Base-by-base conservation (phyloP, 495 filamentous ascomycete genomes). In the Aspergillus incahuasiensis region DNA sequence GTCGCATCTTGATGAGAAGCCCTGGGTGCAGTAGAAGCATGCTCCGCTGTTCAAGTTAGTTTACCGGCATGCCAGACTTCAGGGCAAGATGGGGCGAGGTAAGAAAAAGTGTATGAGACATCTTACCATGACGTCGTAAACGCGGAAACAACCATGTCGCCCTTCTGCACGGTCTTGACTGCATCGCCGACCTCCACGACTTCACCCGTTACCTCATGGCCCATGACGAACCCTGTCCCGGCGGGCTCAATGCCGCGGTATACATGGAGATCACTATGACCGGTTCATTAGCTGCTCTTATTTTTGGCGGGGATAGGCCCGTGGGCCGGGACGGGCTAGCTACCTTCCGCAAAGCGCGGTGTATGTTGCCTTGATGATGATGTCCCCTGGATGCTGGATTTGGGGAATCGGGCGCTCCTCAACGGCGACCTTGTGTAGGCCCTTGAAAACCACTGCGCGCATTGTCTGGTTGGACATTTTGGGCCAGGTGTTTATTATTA, bases 291-390 rank as follows among this genome's bases (percentile, higher is more conserved):
- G 48, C 13, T 6, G 12, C n/a, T n/a, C 13, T 4, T 13, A 15
- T 48, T 28, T n/a, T 20, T 6, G 48, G 43, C 24, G 16, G 12
- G 32, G n/a, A 28, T 1, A 3, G 19, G 30, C 16, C 6, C 2
- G 22, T 22, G 19, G 51, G 45, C 39, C 41, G 40, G n/a, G 48
- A n/a, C 41, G 39, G 39, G 28, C 30, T 41, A 54, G 22, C 39
- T 32, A 92, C 91, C 89, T 91, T 61, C 92, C 92, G 70, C 92
- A 97, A 39, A 97, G 81, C 21, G 90, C 92, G 15, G 91, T 90
- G 63, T 89, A 86, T 49, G 80, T 79, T 45, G 96, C 90, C 70
- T 91, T 92, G 57, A 96, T 84, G 52, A 97, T 83, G 52, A 91
- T 80, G 72, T 97, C 92, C 50, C 78, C 83, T 12, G 82, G 73